These are phyloP conservation scores for Naematelia aurantialba DNA, from an alignment of 768 basidiomycete genomes.

Conservation along the genomic window DNA sequence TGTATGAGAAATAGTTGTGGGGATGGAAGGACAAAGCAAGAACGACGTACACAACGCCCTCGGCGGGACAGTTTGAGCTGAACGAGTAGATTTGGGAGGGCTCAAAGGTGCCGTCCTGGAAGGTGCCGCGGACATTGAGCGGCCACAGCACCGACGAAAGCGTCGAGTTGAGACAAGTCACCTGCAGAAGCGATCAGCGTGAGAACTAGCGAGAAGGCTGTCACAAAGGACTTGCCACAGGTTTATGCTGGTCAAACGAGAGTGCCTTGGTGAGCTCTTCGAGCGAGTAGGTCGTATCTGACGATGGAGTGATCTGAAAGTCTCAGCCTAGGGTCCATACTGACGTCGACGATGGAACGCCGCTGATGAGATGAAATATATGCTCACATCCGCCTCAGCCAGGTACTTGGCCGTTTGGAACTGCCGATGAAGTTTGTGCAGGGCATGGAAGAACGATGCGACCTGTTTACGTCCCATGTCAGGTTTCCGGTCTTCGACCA, in stretches of 20 bases:
- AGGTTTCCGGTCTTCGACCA: background rate
- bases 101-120: slow-evolving; percentile 35
- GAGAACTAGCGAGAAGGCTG: background rate
- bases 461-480: slow-evolving; percentile 24
- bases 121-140: slow-evolving; percentile 35
- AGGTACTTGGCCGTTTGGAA: slow-evolving; percentile 33
- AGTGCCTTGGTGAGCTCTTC: slow-evolving; percentile 35
- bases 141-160: slow-evolving; percentile 43
- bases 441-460: slow-evolving; percentile 36
- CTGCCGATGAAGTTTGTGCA: slow-evolving; percentile 35
- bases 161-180: slow-evolving; percentile 39
- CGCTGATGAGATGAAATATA: background rate
- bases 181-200: slow-evolving; percentile 16
- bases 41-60: slow-evolving; percentile 38
- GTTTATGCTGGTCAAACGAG: slow-evolving; percentile 22
- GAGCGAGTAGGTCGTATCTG: slow-evolving; percentile 43
- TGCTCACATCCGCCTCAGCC: slow-evolving; percentile 43
- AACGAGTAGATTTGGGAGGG: slow-evolving; percentile 13
- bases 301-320: slow-evolving; percentile 44
- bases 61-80: slow-evolving; percentile 35
- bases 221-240: slow-evolving; percentile 26
- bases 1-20: background rate
- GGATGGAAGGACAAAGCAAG: background rate
- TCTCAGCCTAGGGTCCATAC: background rate
- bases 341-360: background rate